phyloP scores from a whole-genome alignment of 805 yeast genomes.

The Metschnikowia dekortorum region DNA sequence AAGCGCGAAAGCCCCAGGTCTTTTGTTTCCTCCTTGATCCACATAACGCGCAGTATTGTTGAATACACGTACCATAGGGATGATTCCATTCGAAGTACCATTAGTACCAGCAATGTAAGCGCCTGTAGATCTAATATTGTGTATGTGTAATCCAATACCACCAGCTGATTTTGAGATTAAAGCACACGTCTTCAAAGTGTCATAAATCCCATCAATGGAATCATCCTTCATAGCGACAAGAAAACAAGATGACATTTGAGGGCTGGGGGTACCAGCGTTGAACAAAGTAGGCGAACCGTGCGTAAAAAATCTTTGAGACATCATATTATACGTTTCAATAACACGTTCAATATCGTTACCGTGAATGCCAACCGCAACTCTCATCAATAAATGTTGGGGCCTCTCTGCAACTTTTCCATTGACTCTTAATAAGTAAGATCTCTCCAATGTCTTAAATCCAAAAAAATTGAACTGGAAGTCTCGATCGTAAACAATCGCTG shows the following conservation, averaged over 20 bases:
- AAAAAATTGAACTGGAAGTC: constrained; percentile 56
- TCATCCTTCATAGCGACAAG: constrained; percentile 60
- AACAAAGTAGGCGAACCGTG: constrained; percentile 62
- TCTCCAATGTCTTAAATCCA: constrained; percentile 58
- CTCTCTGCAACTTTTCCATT: constrained; percentile 57
- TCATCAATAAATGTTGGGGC: constrained; percentile 59
- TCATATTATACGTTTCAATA: constrained; percentile 52
- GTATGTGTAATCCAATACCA: constrained; percentile 60
- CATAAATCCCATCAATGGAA: constrained; percentile 60
- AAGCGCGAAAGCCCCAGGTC: constrained; percentile 62
- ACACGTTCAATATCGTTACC: constrained; percentile 50
- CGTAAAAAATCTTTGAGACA: constrained; percentile 56
- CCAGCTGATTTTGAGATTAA: constrained; percentile 59
- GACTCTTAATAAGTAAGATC: constrained; percentile 52
- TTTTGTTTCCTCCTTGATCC: constrained; percentile 62
- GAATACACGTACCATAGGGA: constrained; percentile 61
- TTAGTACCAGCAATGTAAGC: constrained; percentile 60
- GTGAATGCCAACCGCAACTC: constrained; percentile 59
- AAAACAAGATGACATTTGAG: constrained; percentile 62
- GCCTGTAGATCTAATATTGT: constrained; percentile 56
- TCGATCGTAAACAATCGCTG: constrained; percentile 43
- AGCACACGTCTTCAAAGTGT: constrained; percentile 59
- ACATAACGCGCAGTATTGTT: constrained; percentile 62
- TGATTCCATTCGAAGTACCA: constrained; percentile 59
- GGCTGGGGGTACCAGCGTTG: constrained; percentile 58